Evolutionary conservation across 257 asterid species (phyloP), one percentile per base, ranked within the genome.

Genomic region (Perilla frutescens): DNA sequence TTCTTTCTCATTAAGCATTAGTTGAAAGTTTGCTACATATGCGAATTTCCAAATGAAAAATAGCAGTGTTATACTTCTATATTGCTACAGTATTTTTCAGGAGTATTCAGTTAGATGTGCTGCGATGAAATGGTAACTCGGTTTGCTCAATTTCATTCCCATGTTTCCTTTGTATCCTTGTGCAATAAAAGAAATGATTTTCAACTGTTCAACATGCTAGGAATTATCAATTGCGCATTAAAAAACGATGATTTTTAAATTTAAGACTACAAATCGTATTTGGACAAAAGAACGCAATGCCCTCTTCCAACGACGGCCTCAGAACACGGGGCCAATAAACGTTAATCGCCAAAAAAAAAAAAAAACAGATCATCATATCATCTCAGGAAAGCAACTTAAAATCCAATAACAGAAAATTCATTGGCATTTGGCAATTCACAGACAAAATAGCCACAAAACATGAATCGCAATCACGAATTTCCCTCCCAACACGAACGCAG

Each of bases 381-480:
- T 37, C 59, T 45, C 36, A 64, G 14, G 4, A 63, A 68, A 47
- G 67, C 11, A 53, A 54, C 34, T 43, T 10, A 29, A 60, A 73
- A 26, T 31, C 43, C 59, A 50, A 31, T 1, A 54, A 56, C 54
- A 44, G 44, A 13, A 39, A 62, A 47, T 8, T 57, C 6, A 32
- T 14, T 14, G 37, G 60, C 14, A 66, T 20, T 14, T 14, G 37
- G 60, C 14, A 66, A 76, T 66, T 55, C 70, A 61, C 7, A 59
- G 51, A 53, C 32, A 54, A 50, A 54, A 47, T 39, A 73, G 73
- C 64, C 64, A 50, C 37, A 8, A 32, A 66, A 15, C 61, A 47
- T 8, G 66, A 68, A 61, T 61, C 70, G 34, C 45, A 6, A 58
- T 48, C 51, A 69, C 7, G 8, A 29, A 65, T 11, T 7, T 8